phyloP scores from a whole-genome alignment of 208 protist species.

The Leishmania major region DNA sequence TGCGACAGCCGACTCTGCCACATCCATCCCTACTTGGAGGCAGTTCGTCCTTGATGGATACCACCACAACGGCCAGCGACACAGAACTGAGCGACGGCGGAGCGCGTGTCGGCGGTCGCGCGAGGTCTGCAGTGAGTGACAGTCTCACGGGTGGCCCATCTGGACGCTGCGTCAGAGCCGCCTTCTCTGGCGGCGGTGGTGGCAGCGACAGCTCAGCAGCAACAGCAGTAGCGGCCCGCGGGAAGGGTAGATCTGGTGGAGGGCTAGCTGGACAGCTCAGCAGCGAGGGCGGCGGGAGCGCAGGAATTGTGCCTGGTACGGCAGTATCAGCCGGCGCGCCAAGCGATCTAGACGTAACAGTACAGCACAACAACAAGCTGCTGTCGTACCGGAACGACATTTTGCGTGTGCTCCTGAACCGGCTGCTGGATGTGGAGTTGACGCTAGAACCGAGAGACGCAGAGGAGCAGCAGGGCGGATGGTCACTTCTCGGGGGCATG shows the following conservation, averaged over 20 bases:
- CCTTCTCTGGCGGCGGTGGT: not conserved
- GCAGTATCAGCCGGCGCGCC: not conserved
- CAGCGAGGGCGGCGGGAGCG: not conserved
- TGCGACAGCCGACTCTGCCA: slow-evolving; percentile 18
- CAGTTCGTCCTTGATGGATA: not conserved
- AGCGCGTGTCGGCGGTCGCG: not conserved
- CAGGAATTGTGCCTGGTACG: not conserved
- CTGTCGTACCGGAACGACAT: slow-evolving; percentile 64
- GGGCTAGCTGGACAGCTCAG: not conserved
- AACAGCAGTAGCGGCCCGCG: not conserved
- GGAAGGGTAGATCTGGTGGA: not conserved
- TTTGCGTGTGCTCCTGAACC: slow-evolving; percentile 66
- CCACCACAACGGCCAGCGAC: slow-evolving; percentile 18
- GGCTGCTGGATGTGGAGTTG: slow-evolving; percentile 66
- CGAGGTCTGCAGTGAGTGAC: not conserved
- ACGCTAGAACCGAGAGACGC: slow-evolving; percentile 50
- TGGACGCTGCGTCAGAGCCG: not conserved
- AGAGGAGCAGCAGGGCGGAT: not conserved
- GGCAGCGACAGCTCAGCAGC: slow-evolving; percentile 2
- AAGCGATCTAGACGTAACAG: slow-evolving; percentile 15
- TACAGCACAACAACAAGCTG: slow-evolving; percentile 69
- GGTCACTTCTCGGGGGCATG: not conserved
- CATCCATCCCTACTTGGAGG: slow-evolving; percentile 5
- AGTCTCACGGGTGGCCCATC: not conserved
- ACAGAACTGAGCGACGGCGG: slow-evolving; percentile 16